Evolutionary conservation across 768 basidiomycete genomes (phyloP), one percentile per base, ranked within the genome.

Genomic region (Leucocoprinus sp.): DNA sequence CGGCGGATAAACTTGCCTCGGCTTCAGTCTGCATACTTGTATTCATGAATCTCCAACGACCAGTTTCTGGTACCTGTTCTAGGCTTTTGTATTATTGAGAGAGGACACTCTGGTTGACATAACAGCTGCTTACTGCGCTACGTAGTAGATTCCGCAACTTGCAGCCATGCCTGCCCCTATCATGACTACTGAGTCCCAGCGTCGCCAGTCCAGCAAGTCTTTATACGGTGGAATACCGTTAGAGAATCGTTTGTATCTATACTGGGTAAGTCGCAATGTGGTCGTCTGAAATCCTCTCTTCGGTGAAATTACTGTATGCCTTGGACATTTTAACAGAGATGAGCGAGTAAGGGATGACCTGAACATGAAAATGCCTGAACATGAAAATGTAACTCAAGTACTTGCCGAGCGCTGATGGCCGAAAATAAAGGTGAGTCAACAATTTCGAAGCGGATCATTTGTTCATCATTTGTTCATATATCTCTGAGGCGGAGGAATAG

Each of bases 1-100:
- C 70, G 45, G 50, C 82, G 21, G 5, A 27, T 27, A 17, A 14
- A 17, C 24, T 17, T 3, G 31, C 80, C 56, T 65, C 57, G 6
- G 72, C 66, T 63, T 93, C 88, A 21, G 61, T 63, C 42, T 68
- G 67, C 0, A 72, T 71, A 33, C 72, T 72, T 2, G 82, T 71
- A 57, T 87, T 84, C 77, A 97, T 95, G 59, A 93, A 96, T 17
- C 93, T 65, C 76, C 83, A 84, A 45, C 93, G 67, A 0, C 91
- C 90, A 0, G 90, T 93, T 58, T 93, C 84, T 2, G 85, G 80
- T 0, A 91, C 86, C 57, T 76, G 72, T 59, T 97, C 93, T 21
- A 93, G 69, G 56, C 90, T 93, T 51, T 27, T 23, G 27, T n/a
- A 26, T n/a, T 23, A 35, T 18, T 19, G 15, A 26, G 40, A 26